A percentile compares a stretch with the other conserved stretches of the same genome.
phyloP scores from a whole-genome alignment of 805 yeast species.

The Saccharomyces cerevisiae region DNA sequence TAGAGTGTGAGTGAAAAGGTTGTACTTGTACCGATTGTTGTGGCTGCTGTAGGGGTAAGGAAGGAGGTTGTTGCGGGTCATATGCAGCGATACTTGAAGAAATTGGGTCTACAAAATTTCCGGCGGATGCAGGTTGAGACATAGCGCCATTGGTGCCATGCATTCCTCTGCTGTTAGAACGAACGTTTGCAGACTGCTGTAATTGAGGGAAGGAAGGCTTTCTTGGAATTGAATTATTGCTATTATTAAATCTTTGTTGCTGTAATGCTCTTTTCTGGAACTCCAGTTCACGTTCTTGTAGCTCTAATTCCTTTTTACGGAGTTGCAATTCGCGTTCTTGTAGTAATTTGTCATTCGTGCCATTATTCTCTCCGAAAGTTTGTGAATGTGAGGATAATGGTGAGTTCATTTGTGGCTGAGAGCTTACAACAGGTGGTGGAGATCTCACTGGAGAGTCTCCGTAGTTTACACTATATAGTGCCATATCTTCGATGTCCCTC shows the following conservation, averaged over 20 bases:
- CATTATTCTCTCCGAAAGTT: conserved; percentile 7
- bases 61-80: conserved; percentile 3
- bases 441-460: conserved; percentile 21
- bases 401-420: conserved; percentile 7
- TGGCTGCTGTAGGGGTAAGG: not conserved
- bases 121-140: conserved; percentile 9
- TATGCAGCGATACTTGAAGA: conserved; percentile 1
- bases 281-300: conserved; percentile 30
- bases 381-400: conserved; percentile 11
- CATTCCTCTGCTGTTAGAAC: conserved; percentile 19
- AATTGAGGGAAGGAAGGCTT: conserved; percentile 16
- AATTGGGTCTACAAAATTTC: conserved; percentile 18
- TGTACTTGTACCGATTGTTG: not conserved
- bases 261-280: conserved; percentile 25
- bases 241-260: conserved; percentile 11
- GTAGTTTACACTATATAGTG: conserved; percentile 25
- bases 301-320: conserved; percentile 27
- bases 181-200: conserved; percentile 13
- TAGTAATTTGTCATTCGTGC: conserved; percentile 11
- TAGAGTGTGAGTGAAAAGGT: conserved; percentile 15
- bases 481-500: conserved; percentile 28
- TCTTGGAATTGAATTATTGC: conserved; percentile 4
- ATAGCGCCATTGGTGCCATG: conserved; percentile 21
- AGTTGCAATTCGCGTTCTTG: conserved; percentile 28
- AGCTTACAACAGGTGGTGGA: conserved; percentile 6